Evolutionary conservation across 768 basidiomycete genomes (phyloP), one percentile per base, ranked within the genome.

Genomic region (Lactarius tabidus): DNA sequence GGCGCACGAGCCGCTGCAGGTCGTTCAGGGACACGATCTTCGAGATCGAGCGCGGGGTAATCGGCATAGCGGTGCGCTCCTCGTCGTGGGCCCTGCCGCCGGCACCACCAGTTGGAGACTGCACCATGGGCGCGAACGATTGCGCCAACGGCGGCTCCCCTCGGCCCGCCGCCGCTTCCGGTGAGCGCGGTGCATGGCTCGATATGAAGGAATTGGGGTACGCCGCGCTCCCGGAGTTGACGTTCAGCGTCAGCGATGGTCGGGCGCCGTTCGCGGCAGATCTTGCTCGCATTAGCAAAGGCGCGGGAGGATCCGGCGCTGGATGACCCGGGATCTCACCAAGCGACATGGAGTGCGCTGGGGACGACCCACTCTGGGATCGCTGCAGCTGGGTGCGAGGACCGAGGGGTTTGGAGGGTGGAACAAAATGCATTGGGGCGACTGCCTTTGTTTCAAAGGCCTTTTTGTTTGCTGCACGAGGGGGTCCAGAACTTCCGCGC

Each of bases 21-120:
- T 64, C 63, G 58, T 39, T 64, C 36, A 67, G 53, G 2, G 66
- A 67, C 5, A 60, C 58, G 58, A 67, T 56, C 41, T 48, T 65
- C 23, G 66, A 67, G 41, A 64, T 64, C 51, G 63, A 66, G 15
- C 65, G 65, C 0, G 65, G 65, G 15, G 65, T 66, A 29, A 66
- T 62, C 38, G 65, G 65, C 39, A 58, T 52, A 1, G 53, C 43
- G 6, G 59, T 65, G 43, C 59, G 64, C 8, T 57, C 28, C 41
- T 60, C 64, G 35, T 60, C 64, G 3, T 41, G 9, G 3, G 6
- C 2, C 20, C 39, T 39, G 12, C 33, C 33, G 33, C 6, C 39
- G 18, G 3, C 15, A 9, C 3, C 15, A n/a, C 45, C 45, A 12
- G 12, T 48, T 0, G 57, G 57, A 23, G 51, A 53, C 39, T n/a